A percentile compares a stretch with the other conserved stretches of the same genome.
Conservation (phyloP, 176 grass and related monocot species). For the Eremochloa ophiuroides region DNA sequence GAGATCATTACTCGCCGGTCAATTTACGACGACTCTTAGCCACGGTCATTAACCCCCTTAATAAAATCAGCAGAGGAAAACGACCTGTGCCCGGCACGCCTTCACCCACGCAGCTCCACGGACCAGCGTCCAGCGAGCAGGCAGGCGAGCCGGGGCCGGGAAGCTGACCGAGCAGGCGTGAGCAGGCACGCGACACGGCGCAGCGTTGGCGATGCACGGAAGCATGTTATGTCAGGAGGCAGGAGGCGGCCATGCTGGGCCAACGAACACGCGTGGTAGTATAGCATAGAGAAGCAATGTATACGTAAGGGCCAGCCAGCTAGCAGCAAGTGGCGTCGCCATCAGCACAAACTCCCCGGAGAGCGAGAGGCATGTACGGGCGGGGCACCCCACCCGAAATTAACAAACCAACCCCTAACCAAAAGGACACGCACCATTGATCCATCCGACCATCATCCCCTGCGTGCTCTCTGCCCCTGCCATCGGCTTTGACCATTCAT, state of each 20-base stretch:
- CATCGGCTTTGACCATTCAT: slow-evolving; percentile 5
- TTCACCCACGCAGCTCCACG: not conserved
- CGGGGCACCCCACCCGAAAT: not conserved
- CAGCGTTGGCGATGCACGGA: not conserved
- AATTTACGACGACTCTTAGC: not conserved
- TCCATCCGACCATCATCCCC: not conserved
- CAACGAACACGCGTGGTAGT: not conserved
- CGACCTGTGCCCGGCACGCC: not conserved
- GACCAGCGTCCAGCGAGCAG: not conserved
- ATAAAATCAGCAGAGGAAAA: not conserved
- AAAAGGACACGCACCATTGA: not conserved
- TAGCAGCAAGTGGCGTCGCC: slow-evolving; percentile 25
- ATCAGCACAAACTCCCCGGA: slow-evolving; percentile 44
- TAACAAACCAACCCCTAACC: slow-evolving; percentile 25
- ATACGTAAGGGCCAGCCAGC: slow-evolving; percentile 8
- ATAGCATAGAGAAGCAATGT: slow-evolving; percentile 8
- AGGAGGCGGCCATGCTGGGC: not conserved
- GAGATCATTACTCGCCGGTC: not conserved
- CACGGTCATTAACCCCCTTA: too few relatives aligned
- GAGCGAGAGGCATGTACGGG: slow-evolving; percentile 22
- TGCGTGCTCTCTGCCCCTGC: too few relatives aligned
- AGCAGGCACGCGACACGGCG: not conserved
- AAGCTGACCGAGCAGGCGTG: not conserved
- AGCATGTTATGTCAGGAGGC: not conserved
- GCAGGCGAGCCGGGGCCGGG: too few relatives aligned